Conservation (phyloP, 2,329 filamentous ascomycete genomes). For the Neonectria punicea region DNA sequence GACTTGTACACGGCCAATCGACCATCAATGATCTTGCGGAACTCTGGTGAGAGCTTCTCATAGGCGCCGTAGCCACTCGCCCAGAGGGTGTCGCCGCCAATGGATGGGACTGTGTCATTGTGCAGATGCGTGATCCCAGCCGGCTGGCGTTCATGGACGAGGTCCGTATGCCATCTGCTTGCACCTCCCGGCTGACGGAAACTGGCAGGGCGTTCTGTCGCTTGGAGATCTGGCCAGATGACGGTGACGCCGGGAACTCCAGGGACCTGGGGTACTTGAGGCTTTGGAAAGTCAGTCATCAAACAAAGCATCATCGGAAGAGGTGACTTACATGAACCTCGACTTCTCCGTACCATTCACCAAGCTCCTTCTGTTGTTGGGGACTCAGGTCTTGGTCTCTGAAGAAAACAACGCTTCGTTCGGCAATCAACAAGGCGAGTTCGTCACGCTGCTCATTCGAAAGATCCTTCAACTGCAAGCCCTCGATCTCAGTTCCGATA, state of each 20-base stretch:
- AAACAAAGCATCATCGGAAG: not conserved
- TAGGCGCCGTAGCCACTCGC: constrained; percentile 77
- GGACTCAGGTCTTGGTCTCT: constrained; percentile 70
- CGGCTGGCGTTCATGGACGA: constrained; percentile 77
- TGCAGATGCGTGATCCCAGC: constrained; percentile 77
- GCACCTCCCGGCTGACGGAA: constrained; percentile 76
- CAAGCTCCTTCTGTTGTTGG: constrained; percentile 71
- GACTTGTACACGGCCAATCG: constrained; percentile 72
- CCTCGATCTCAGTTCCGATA: constrained; percentile 73
- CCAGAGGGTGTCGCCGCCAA: constrained; percentile 79
- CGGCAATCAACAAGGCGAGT: constrained; percentile 69
- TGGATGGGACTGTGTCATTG: constrained; percentile 72
- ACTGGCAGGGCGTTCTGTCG: constrained; percentile 67
- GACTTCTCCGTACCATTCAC: constrained; percentile 71
- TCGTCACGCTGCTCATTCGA: constrained; percentile 69
- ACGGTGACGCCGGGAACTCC: constrained; percentile 72
- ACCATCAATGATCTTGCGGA: constrained; percentile 77
- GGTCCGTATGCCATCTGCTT: constrained; percentile 75
- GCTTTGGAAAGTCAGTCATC: constrained; percentile 55
- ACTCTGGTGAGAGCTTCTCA: constrained; percentile 76
- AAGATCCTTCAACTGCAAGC: constrained; percentile 71
- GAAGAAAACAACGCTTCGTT: constrained; percentile 74
- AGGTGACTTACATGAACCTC: constrained; percentile 71
- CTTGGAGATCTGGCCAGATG: constrained; percentile 76
- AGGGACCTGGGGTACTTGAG: constrained; percentile 77